Conservation (phyloP, 441 rosid genomes). For the Syzygium syzygioides region DNA sequence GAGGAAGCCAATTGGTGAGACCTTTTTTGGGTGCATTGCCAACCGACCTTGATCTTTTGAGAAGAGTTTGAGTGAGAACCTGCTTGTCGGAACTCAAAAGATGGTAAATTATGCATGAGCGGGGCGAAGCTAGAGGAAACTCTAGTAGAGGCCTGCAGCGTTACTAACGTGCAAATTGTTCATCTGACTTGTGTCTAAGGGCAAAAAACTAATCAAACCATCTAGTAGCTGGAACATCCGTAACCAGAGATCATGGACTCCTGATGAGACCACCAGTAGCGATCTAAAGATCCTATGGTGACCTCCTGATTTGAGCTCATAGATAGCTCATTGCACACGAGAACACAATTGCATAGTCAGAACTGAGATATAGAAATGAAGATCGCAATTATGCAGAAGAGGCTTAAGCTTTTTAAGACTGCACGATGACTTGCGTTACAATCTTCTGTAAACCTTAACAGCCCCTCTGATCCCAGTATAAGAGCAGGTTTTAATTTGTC, state of each 20-base stretch:
- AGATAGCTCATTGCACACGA: neutral
- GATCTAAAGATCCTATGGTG: neutral
- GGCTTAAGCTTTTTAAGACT: neutral
- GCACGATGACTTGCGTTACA: neutral
- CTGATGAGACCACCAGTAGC: neutral
- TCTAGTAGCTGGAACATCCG: neutral
- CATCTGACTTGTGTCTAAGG: no score
- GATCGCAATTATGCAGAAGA: neutral
- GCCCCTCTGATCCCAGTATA: neutral
- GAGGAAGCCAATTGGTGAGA: no score
- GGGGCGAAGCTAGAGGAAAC: no score
- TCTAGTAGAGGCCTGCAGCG: no score
- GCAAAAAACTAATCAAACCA: no score
- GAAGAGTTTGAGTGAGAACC: no score
- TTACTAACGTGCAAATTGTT: no score
- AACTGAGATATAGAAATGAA: neutral
- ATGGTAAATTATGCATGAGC: no score
- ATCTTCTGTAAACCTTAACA: neutral
- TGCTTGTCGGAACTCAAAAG: no score
- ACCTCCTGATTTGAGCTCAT: neutral
- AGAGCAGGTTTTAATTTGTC: neutral
- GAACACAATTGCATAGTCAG: neutral
- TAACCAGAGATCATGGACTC: neutral
- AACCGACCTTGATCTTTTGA: no score
- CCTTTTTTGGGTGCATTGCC: no score